These are phyloP conservation scores for Guadua angustifolia DNA, from an alignment of 176 grass and related monocot genomes.

Conservation along the genomic window DNA sequence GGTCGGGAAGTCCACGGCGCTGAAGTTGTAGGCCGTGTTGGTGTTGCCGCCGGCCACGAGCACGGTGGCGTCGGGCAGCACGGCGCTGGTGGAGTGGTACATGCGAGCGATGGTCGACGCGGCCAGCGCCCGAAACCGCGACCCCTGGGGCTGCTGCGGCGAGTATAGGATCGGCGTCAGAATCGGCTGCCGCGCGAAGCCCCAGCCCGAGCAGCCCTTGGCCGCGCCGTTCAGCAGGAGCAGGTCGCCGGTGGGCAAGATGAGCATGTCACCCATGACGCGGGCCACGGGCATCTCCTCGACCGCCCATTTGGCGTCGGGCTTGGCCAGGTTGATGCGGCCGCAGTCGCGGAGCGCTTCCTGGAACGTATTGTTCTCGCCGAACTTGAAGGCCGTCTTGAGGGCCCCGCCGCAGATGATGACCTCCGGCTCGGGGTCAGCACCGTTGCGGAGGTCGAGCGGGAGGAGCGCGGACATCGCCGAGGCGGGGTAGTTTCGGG, in stretches of 20 bases:
- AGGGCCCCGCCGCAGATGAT: conserved; percentile 74
- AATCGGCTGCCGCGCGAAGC: conserved; percentile 57
- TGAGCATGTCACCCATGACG: conserved; percentile 89
- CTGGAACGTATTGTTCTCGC: conserved; percentile 52
- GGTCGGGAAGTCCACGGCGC: conserved; percentile 67
- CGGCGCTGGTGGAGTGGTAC: conserved; percentile 84
- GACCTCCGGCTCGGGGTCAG: conserved; percentile 58
- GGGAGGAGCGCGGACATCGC: conserved; percentile 82
- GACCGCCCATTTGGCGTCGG: conserved; percentile 51
- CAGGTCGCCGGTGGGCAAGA: conserved; percentile 78
- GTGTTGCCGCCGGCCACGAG: conserved; percentile 87
- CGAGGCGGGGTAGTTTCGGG: conserved; percentile 76
- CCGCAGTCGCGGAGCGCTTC: conserved; percentile 61
- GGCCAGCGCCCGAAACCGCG: conserved; percentile 58
- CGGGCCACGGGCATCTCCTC: conserved; percentile 77
- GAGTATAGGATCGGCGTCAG: conserved; percentile 70
- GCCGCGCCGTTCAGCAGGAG: conserved; percentile 72
- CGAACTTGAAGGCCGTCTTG: conserved; percentile 59
- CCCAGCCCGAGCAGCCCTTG: conserved; percentile 76
- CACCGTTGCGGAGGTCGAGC: conserved; percentile 60
- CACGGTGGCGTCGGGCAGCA: conserved; percentile 86
- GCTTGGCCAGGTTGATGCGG: conserved; percentile 55
- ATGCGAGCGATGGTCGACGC: conserved; percentile 61
- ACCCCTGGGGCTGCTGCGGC: conserved; percentile 16
- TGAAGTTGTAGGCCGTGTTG: conserved; percentile 75